Conservation (phyloP, 371 early-diverging fungal genomes). For the Apophysomyces elegans region DNA sequence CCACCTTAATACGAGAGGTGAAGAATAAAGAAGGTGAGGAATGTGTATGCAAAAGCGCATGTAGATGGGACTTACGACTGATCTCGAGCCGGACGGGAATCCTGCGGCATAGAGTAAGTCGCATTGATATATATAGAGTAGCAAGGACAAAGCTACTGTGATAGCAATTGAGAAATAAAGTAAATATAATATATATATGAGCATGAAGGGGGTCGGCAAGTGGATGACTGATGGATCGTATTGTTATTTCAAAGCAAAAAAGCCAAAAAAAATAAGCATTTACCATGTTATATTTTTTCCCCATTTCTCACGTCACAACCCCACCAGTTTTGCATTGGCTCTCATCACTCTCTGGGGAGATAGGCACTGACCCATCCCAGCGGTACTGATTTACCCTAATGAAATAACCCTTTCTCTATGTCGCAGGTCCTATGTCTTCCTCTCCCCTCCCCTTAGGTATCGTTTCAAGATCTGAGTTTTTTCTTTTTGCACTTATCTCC, state of each 20-base stretch:
- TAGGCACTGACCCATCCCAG: no score
- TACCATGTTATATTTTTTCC: no score
- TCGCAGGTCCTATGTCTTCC: no score
- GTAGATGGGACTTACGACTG: slow-evolving; percentile 29
- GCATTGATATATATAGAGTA: slow-evolving; percentile 72
- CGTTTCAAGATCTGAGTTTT: no score
- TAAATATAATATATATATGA: slow-evolving; percentile 20
- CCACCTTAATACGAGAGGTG: slow-evolving; percentile 33
- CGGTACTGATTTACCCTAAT: no score
- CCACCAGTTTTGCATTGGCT: no score
- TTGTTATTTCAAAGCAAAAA: neutral
- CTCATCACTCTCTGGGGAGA: no score
- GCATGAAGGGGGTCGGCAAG: slow-evolving; percentile 1
- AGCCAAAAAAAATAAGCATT: no score
- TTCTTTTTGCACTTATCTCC: no score
- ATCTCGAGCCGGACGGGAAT: slow-evolving; percentile 51
- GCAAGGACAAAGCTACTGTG: slow-evolving; percentile 45
- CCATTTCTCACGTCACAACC: no score
- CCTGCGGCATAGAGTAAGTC: slow-evolving; percentile 49
- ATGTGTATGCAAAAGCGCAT: neutral
- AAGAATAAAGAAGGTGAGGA: neutral
- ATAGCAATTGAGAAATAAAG: slow-evolving; percentile 20
- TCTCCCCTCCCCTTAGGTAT: no score
- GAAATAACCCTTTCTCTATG: no score
- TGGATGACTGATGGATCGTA: neutral